phyloP scores from a whole-genome alignment of 192 early-diverging fungal species.

The Gonapodya prolifera region DNA sequence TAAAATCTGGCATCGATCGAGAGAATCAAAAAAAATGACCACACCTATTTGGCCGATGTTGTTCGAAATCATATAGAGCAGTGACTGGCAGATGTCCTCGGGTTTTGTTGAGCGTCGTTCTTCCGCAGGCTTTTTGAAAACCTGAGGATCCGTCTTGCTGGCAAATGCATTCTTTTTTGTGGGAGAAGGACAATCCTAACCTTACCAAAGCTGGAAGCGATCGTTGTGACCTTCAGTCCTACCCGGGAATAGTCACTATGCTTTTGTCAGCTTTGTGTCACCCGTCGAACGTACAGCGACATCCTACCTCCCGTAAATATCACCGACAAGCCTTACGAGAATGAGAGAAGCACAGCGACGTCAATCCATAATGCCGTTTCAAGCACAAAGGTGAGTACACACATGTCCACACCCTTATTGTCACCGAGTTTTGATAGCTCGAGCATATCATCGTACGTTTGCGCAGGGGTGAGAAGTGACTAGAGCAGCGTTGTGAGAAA shows the following conservation, averaged over 20 bases:
- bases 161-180: neutral
- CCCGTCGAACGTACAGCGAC: neutral
- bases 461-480: constrained; percentile 70
- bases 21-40: no score
- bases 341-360: neutral
- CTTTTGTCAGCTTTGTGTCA: constrained; percentile 15
- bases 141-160: neutral
- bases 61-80: constrained; percentile 95
- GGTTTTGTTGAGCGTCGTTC: constrained; percentile 44
- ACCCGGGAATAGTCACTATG: constrained; percentile 71
- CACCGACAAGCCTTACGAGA: constrained; percentile 71
- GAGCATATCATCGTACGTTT: constrained; percentile 72
- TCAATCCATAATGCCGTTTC: constrained; percentile 1
- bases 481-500: neutral
- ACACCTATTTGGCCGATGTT: constrained; percentile 99
- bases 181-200: constrained; percentile 23
- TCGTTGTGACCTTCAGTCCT: constrained; percentile 84
- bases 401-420: constrained; percentile 65
- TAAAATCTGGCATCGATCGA: no score
- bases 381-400: constrained; percentile 16
- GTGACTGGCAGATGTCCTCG: constrained; percentile 74
- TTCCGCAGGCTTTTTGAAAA: constrained; percentile 65
- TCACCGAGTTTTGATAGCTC: constrained; percentile 81
- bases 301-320: constrained; percentile 60
- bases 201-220: constrained; percentile 91